phyloP scores from a whole-genome alignment of 179 eudicot genomes.

The Beta lomatogona region DNA sequence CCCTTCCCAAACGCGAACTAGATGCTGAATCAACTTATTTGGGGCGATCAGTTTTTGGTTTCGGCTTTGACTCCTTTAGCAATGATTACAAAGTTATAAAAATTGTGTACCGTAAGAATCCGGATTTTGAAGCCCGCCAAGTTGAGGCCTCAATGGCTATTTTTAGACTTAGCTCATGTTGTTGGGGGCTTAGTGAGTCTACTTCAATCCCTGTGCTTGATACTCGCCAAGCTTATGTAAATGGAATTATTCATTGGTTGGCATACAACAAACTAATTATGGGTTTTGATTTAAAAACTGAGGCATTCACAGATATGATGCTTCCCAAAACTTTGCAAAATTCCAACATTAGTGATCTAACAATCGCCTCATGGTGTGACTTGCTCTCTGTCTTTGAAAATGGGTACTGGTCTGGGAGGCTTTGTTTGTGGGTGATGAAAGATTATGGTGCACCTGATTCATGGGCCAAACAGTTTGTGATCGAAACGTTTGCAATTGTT shows the following conservation, averaged over 20 bases:
- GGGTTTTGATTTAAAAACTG: slow-evolving; percentile 42
- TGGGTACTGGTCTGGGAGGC: slow-evolving; percentile 24
- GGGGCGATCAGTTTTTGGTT: slow-evolving; percentile 37
- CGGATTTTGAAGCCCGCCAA: slow-evolving; percentile 2
- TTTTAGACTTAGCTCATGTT: slow-evolving; percentile 37
- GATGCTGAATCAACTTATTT: neutral
- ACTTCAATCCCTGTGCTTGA: slow-evolving; percentile 29
- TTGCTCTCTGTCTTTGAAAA: slow-evolving; percentile 40
- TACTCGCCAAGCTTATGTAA: slow-evolving; percentile 38
- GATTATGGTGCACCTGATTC: slow-evolving; percentile 44
- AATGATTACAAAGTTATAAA: slow-evolving; percentile 51
- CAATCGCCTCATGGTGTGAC: slow-evolving; percentile 32
- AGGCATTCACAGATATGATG: slow-evolving; percentile 38
- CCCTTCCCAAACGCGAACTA: slow-evolving; percentile 24
- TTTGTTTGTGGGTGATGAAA: slow-evolving; percentile 58
- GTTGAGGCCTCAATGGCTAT: slow-evolving; percentile 34
- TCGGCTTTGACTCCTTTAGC: slow-evolving; percentile 40
- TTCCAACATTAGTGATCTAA: slow-evolving; percentile 21
- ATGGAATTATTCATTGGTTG: slow-evolving; percentile 53
- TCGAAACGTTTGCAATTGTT: slow-evolving; percentile 29
- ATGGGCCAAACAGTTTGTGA: slow-evolving; percentile 46
- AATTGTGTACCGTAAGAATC: slow-evolving; percentile 28
- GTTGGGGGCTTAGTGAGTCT: slow-evolving; percentile 32
- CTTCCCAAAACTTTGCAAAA: slow-evolving; percentile 38
- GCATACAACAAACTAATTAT: slow-evolving; percentile 31